Base-by-base conservation (phyloP, 306 rosid species). In the Cicer pinnatifidum region DNA sequence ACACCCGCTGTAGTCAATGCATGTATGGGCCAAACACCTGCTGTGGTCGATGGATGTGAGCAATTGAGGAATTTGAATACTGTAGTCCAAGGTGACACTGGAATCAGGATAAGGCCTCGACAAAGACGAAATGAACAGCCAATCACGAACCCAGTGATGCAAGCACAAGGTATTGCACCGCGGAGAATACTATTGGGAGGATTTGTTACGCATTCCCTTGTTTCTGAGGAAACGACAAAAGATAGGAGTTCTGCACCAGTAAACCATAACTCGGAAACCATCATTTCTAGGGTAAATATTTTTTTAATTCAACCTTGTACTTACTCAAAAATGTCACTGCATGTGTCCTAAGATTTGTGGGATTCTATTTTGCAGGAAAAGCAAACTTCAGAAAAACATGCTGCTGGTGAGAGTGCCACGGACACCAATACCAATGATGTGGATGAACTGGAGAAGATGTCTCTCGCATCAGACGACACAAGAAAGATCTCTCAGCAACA, bases 101-200 rank as follows among this genome's bases (percentile, higher is more conserved):
- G 85, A 43, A 88, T 86, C 59, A 82, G 76, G 71, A 50, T 45
- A 64, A 84, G 83, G 75, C 1, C 79, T 69, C 89, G 90, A 51
- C 84, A 37, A 44, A 52, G 23, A 63, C 78, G 51, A 70, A 79
- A 23, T 77, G 78, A 60, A 11, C 75, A 71, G 50, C 63, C 67
- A 64, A 48, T 44, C 44, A 57, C 17, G 48, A 84, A 71, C 41
- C 10, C 51, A 6, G 23, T 20, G 45, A 37, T 6, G 38, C 83
- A 20, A 48, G 41, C 11, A 1, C 88, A 69, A 67, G 82, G 76
- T 67, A 61, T 6, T 48, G 97, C 98, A 6, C 89, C 78, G 4
- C 87, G 92, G 75, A 87, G 97, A 85, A 1, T 91, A 65, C 85
- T 75, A 5, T 60, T 88, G 40, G 86, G 60, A 60, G 78, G 72